phyloP scores from a whole-genome alignment of 2,329 filamentous ascomycete genomes.

The Amauroascus verrucosus region DNA sequence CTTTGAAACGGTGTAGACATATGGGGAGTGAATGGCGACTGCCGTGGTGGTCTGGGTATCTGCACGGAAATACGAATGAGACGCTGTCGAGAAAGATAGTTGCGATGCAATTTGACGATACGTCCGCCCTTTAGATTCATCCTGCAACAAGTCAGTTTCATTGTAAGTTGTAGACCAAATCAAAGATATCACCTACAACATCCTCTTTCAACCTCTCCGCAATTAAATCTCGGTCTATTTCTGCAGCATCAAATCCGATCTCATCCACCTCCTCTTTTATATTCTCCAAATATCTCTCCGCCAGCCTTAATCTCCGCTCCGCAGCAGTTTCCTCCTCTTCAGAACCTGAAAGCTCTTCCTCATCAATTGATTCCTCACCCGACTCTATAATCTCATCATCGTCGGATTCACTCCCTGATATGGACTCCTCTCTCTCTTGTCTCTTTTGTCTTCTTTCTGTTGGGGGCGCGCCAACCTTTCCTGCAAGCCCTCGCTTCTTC shows the following conservation, averaged over 20 bases:
- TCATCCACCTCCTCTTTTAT: conserved; percentile 74
- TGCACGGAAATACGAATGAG: conserved; percentile 63
- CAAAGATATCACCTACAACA: conserved; percentile 43
- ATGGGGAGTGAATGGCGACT: conserved; percentile 67
- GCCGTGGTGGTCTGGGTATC: conserved; percentile 70
- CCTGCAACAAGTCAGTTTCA: conserved; percentile 27
- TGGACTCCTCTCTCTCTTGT: conserved; percentile 58
- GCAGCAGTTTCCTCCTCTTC: conserved; percentile 77
- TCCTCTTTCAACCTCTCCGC: conserved; percentile 85
- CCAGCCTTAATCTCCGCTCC: conserved; percentile 73
- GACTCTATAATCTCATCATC: conserved; percentile 46
- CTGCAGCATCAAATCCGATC: conserved; percentile 81
- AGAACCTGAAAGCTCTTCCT: conserved; percentile 46
- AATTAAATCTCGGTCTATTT: conserved; percentile 86
- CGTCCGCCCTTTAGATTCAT: conserved; percentile 80
- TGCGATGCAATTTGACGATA: conserved; percentile 70
- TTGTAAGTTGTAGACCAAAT: not conserved
- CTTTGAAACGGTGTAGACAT: conserved; percentile 80
- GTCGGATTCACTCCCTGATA: conserved; percentile 72
- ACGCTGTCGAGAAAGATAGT: conserved; percentile 58
- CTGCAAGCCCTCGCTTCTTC: conserved; percentile 38
- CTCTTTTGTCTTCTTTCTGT: conserved; percentile 30
- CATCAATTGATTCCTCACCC: conserved; percentile 39
- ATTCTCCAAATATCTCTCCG: conserved; percentile 87
- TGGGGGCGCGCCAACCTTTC: conserved; percentile 23